phyloP scores from a whole-genome alignment of 352 stramenopile species.

The Saprolegnia diclina region DNA sequence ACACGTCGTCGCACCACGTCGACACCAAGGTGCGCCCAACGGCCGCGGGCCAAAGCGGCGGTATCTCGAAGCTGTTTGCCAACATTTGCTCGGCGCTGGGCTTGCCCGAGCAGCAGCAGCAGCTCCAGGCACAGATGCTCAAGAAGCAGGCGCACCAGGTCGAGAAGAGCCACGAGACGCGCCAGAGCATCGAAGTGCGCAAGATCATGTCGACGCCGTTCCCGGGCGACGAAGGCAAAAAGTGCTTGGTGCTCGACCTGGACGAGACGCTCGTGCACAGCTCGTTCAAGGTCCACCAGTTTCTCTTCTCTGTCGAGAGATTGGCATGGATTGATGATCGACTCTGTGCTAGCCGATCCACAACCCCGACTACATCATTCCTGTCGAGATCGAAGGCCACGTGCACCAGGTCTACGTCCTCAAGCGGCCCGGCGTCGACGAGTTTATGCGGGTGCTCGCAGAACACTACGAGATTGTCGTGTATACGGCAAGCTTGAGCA shows the following conservation, averaged over 20 bases:
- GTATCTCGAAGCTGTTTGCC: constrained; percentile 39
- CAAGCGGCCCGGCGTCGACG: constrained; percentile 90
- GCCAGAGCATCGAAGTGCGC: constrained; percentile 39
- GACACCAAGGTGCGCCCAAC: constrained; percentile 7
- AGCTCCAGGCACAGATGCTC: constrained; percentile 32
- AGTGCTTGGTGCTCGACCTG: constrained; percentile 93
- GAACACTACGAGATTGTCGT: constrained; percentile 98
- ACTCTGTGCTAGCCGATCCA: constrained; percentile 52
- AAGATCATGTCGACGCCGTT: constrained; percentile 38
- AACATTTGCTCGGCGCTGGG: constrained; percentile 63
- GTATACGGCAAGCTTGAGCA: constrained; percentile 97
- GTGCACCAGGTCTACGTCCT: constrained; percentile 86
- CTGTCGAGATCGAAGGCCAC: constrained; percentile 92
- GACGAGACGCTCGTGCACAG: constrained; percentile 98
- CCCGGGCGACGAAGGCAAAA: constrained; percentile 62
- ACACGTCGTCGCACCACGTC: constrained; percentile 35
- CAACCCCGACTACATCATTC: constrained; percentile 95
- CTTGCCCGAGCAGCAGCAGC: constrained; percentile 46
- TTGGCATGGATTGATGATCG: not conserved
- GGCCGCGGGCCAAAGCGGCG: constrained; percentile 6
- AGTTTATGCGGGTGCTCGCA: constrained; percentile 94
- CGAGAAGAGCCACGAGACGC: constrained; percentile 42
- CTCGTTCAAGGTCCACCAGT: constrained; percentile 75
- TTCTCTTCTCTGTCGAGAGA: not conserved
- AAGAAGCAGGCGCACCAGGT: constrained; percentile 25